Base-by-base conservation (phyloP, 1,284 basidiomycete species). In the Ganoderma boninense region DNA sequence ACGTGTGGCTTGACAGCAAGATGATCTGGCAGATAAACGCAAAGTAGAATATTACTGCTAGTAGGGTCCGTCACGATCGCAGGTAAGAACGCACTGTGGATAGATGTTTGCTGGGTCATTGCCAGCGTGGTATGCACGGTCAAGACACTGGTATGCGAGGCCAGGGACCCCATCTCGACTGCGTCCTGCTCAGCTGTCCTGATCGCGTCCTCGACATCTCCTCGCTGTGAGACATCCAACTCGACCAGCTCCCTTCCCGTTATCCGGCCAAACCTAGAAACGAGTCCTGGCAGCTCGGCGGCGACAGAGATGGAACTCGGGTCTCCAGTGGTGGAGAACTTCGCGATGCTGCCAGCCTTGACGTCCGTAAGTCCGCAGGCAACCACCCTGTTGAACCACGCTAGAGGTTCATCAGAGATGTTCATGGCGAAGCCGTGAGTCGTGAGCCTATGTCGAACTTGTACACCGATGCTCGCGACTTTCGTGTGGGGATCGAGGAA, bases 371-470 rank as follows among this genome's bases (percentile, higher is more conserved):
- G 85, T 0, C 98, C 98, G 80, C 98, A 99, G 0, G 98, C 97
- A 1, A 97, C 90, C 56, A 99, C 90, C 69, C 89, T 85, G 76
- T 93, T 86, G 79, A 99, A 99, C 94, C 97, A 98, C 18, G 83
- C 77, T 20, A 90, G 79, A 2, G 95, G 95, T 73, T 97, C 91
- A 20, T 83, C 81, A 0, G 95, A 96, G 69, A 99, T 85, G 80
- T 99, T 99, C 79, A 99, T 84, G 2, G 97, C 91, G 81, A 99
- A 98, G 0, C 98, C 98, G 80, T 99, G 98, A 26, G 92, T 94
- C 43, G 97, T 97, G 69, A 99, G 87, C 44, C 97, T 89, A 78
- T 99, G 96, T 63, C 96, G 91, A 52, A 99, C 93, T 82, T 99
- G 97, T 65, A 99, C 96, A 62, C 98, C 98, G 70, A 99, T 97